phyloP scores from a whole-genome alignment of 2,329 filamentous ascomycete genomes.

The Fusarium oligoseptatum region DNA sequence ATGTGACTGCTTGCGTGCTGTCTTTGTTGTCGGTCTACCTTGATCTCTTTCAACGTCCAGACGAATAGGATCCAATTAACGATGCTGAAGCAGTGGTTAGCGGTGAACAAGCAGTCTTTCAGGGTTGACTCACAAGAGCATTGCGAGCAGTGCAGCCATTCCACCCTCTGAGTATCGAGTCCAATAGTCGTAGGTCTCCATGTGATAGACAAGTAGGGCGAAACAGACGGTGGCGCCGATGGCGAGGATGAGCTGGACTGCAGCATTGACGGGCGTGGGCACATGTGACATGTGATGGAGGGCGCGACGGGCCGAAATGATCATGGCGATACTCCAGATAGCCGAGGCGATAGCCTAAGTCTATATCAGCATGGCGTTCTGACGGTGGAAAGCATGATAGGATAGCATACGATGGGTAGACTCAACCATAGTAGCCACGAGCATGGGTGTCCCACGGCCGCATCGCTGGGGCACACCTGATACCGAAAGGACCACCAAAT shows the following conservation, averaged over 20 bases:
- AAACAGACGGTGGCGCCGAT: conserved; percentile 41
- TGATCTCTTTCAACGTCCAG: conserved; percentile 35
- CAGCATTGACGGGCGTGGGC: conserved; percentile 25
- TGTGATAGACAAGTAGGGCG: conserved; percentile 37
- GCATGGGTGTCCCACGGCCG: conserved; percentile 28
- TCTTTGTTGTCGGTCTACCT: conserved; percentile 13
- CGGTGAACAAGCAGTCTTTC: not conserved
- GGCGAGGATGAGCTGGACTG: conserved; percentile 41
- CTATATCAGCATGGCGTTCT: not conserved
- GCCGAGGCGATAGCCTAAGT: conserved; percentile 34
- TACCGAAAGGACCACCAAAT: conserved; percentile 53
- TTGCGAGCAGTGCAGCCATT: conserved; percentile 42
- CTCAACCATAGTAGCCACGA: conserved; percentile 44
- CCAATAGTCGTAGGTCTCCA: conserved; percentile 32
- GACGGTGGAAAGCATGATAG: not conserved
- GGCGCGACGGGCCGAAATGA: conserved; percentile 39
- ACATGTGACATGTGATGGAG: conserved; percentile 38
- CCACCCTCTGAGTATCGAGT: conserved; percentile 28
- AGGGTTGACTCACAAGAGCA: conserved; percentile 38
- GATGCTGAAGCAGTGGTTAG: conserved; percentile 25
- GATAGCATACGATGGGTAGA: conserved; percentile 40
- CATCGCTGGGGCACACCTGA: conserved; percentile 35
- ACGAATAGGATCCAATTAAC: conserved; percentile 38
- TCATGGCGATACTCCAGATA: conserved; percentile 39
- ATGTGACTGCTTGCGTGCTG: conserved; percentile 31